phyloP scores from a whole-genome alignment of 2,329 filamentous ascomycete genomes.

The Cladosporium sp. region DNA sequence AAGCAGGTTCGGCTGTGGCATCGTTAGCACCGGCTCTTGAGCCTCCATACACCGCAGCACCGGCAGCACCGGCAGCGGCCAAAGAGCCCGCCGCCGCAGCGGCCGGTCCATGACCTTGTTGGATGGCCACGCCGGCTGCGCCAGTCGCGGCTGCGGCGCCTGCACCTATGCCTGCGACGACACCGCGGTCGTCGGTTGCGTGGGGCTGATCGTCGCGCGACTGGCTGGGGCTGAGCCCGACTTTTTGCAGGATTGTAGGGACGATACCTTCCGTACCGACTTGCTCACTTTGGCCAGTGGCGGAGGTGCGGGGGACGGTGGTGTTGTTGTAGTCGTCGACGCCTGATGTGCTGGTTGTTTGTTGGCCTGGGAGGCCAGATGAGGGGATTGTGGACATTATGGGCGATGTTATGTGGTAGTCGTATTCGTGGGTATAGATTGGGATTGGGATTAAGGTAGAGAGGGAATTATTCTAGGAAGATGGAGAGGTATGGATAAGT shows the following conservation, averaged over 20 bases:
- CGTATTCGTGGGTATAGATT: background rate
- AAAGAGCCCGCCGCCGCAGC: background rate
- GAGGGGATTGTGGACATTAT: conserved; percentile 9
- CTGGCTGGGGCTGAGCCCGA: conserved; percentile 14
- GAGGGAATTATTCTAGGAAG: background rate
- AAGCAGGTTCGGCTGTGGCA: background rate
- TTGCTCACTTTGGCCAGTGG: background rate
- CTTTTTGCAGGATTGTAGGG: conserved; percentile 20
- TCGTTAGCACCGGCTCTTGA: background rate
- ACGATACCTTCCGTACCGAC: conserved; percentile 17
- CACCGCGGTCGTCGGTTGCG: conserved; percentile 3
- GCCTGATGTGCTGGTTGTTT: background rate
- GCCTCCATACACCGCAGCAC: background rate
- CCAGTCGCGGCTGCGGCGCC: background rate
- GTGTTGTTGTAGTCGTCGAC: background rate
- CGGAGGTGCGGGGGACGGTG: background rate
- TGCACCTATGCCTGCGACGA: background rate
- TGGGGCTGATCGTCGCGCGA: background rate
- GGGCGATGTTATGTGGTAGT: background rate
- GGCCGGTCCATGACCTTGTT: background rate
- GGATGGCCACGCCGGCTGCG: background rate
- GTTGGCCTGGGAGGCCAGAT: background rate
- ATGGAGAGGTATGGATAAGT: background rate
- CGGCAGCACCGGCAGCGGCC: background rate
- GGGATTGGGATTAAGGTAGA: background rate